Base-by-base conservation (phyloP, 2,329 filamentous ascomycete genomes). In the Parastagonospora avenae region DNA sequence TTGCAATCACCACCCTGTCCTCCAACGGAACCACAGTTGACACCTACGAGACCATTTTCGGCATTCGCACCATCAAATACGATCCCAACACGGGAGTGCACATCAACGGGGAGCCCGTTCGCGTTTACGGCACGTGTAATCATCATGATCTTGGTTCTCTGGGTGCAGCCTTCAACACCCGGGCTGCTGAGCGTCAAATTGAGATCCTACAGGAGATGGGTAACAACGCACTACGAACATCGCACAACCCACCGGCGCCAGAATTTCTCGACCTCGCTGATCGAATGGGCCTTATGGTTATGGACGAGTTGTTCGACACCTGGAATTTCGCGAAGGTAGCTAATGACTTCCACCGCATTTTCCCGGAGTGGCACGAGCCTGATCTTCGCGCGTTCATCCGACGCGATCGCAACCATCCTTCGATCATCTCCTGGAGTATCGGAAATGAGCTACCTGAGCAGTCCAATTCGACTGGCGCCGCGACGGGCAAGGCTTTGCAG, bases 371-470 rank as follows among this genome's bases (percentile, higher is more conserved):
- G 81, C 73, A 79, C 51, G 81, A 84, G 67, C 70, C 79, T 0
- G 80, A 83, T 47, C 71, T 82, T 4, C 77, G 81, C 0, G 58
- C 76, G 1, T 79, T 83, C 49, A 58, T 84, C n/a, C 76, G 80
- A 4, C 77, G 81, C 7, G 82, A 84, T 62, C 73, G 81, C 14
- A 84, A 84, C 58, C 81, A 83, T 60, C 76, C 81, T 2, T 82
- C 81, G 1, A 68, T 84, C 16, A 70, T 81, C 27, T 71, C 72
- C 1, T 83, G 81, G 82, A 80, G 79, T 52, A 74, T 79, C 42
- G 81, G 82, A 2, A 85, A 85, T 60, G 82, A 84, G 62, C 74
- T 84, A 2, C 60, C 70, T 1, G 80, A 84, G 59, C 80, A 84
- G 64, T 55, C 62, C 4, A 65, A 68, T 32, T 56, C 38, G 52